phyloP scores from a whole-genome alignment of 2,329 filamentous ascomycete species.

The Teratosphaeria zuluensis region DNA sequence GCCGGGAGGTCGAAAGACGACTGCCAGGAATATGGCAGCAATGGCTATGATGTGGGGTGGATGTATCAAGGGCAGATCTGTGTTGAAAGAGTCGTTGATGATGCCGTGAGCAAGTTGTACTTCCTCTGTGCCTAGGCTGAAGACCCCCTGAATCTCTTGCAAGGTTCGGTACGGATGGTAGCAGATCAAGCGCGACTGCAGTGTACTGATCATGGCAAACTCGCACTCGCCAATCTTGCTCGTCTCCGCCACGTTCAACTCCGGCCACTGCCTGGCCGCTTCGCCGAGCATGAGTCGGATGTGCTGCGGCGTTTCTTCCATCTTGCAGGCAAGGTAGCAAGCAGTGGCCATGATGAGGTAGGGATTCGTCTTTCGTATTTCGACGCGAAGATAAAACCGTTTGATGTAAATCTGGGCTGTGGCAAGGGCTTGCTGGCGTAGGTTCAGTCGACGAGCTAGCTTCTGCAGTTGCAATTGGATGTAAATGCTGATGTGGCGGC shows the following conservation, averaged over 20 bases:
- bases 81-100: constrained; percentile 88
- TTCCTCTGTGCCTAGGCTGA: constrained; percentile 69
- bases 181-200: constrained; percentile 80
- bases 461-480: constrained; percentile 80
- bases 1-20: constrained; percentile 66
- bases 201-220: constrained; percentile 82
- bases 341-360: constrained; percentile 90
- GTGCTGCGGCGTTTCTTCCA: constrained; percentile 94
- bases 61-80: constrained; percentile 77
- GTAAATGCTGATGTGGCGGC: constrained; percentile 77
- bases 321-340: constrained; percentile 92
- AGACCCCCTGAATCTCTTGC: constrained; percentile 56
- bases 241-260: constrained; percentile 65
- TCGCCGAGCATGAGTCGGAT: constrained; percentile 85
- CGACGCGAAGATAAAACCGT: constrained; percentile 83
- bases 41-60: constrained; percentile 83
- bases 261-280: constrained; percentile 75
- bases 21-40: constrained; percentile 70
- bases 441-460: constrained; percentile 70
- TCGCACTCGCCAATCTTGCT: constrained; percentile 87
- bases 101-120: constrained; percentile 67
- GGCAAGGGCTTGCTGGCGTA: constrained; percentile 84
- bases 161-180: constrained; percentile 86
- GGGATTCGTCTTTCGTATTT: constrained; percentile 85
- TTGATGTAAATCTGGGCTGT: constrained; percentile 93